phyloP scores from a whole-genome alignment of 371 early-diverging fungal genomes.

The Cokeromyces recurvatus region DNA sequence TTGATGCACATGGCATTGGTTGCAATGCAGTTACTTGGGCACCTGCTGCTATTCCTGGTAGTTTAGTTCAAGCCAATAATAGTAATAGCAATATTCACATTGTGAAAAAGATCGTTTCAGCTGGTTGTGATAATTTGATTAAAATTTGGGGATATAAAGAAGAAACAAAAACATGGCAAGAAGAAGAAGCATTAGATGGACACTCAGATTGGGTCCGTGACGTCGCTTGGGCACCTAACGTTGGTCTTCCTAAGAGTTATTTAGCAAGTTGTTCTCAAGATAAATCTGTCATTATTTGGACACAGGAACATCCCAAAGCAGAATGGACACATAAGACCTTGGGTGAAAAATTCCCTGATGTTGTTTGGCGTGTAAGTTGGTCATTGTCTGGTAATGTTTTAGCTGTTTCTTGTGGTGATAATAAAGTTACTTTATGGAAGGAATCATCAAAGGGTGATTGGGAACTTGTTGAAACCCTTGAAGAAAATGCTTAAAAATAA shows the following conservation, averaged over 20 bases:
- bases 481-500: conserved; percentile 54
- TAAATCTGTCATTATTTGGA: conserved; percentile 94
- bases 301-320: conserved; percentile 68
- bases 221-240: conserved; percentile 94
- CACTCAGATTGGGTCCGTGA: conserved; percentile 99
- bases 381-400: conserved; percentile 91
- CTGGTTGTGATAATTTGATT: conserved; percentile 93
- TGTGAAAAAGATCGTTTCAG: conserved; percentile 84
- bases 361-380: conserved; percentile 92
- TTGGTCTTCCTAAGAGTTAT: conserved; percentile 86
- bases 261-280: conserved; percentile 96
- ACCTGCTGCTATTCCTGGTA: conserved; percentile 82
- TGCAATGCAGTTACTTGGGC: conserved; percentile 95
- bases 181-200: conserved; percentile 80
- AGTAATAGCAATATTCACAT: conserved; percentile 35
- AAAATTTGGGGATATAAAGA: conserved; percentile 92
- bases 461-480: conserved; percentile 76
- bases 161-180: conserved; percentile 69
- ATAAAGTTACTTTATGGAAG: conserved; percentile 94
- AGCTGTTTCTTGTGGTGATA: conserved; percentile 95
- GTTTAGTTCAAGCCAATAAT: conserved; percentile 67
- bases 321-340: conserved; percentile 76
- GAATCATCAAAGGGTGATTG: conserved; percentile 90
- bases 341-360: conserved; percentile 87
- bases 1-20: conserved; percentile 91